These are phyloP conservation scores for Prunus padus DNA, from an alignment of 306 rosid species.

Conservation along the genomic window DNA sequence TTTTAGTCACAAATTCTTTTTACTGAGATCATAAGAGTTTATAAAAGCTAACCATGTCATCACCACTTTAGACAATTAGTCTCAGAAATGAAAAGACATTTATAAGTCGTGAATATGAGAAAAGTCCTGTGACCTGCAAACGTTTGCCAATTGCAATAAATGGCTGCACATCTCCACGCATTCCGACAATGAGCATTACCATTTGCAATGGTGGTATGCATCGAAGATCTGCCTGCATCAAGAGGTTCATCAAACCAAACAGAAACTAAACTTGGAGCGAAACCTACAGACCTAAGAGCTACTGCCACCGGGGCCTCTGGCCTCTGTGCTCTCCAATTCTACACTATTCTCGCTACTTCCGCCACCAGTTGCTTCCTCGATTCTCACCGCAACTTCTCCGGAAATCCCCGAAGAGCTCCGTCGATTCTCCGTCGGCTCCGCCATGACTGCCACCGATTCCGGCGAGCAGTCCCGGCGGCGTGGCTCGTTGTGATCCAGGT, in stretches of 20 bases:
- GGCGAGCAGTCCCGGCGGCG: conserved; percentile 11
- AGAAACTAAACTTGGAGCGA: conserved; percentile 7
- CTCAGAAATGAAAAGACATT: neutral
- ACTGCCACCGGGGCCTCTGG: conserved; percentile 26
- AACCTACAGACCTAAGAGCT: conserved; percentile 45
- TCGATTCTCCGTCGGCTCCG: conserved; percentile 42
- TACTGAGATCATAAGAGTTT: no score
- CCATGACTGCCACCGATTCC: conserved; percentile 45
- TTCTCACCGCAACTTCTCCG: conserved; percentile 29
- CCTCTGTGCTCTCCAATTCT: conserved; percentile 27
- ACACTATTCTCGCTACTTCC: conserved; percentile 33
- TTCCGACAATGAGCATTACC: conserved; percentile 92
- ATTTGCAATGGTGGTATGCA: conserved; percentile 77
- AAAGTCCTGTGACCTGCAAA: conserved; percentile 60
- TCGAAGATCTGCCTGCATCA: conserved; percentile 59
- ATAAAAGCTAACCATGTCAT: neutral
- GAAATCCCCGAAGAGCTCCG: conserved; percentile 38
- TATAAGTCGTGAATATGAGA: neutral
- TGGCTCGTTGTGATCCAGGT: conserved; percentile 43
- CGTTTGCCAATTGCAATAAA: conserved; percentile 94
- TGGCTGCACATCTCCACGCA: conserved; percentile 98
- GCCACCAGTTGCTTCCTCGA: conserved; percentile 21
- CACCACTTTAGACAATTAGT: neutral
- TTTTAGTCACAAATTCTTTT: no score
- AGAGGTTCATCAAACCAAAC: conserved; percentile 45